These are phyloP conservation scores for Plectosphaerella sp. DNA, from an alignment of 2,329 filamentous ascomycete genomes.

Conservation along the genomic window DNA sequence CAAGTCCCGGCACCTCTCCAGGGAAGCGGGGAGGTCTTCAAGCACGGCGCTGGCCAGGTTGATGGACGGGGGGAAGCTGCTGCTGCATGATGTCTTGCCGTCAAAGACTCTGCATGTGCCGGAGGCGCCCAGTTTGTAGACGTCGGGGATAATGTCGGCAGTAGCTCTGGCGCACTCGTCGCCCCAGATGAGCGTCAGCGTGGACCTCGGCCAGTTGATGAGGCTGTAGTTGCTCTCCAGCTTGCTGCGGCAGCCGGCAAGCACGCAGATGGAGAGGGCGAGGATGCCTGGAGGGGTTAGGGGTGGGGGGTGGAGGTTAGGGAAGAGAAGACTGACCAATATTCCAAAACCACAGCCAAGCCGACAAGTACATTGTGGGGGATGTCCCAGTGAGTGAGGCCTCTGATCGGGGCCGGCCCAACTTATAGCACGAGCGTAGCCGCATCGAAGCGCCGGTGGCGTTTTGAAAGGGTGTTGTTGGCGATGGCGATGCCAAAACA, in stretches of 20 bases:
- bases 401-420: neutral
- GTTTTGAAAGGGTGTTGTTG: neutral
- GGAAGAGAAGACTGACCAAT: neutral
- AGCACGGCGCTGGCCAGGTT: conserved; percentile 1
- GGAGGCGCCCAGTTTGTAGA: conserved; percentile 1
- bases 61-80: neutral
- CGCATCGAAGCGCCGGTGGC: neutral
- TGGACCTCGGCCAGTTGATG: neutral
- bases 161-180: neutral
- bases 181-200: neutral
- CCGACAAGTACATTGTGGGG: neutral
- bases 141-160: neutral
- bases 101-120: neutral
- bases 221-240: conserved; percentile 3
- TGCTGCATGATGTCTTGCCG: neutral
- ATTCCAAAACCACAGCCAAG: neutral
- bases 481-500: neutral
- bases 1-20: neutral
- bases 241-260: conserved; percentile 1
- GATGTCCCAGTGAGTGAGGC: neutral
- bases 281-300: conserved; percentile 1
- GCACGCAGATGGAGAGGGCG: conserved; percentile 3
- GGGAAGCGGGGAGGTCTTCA: neutral
- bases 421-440: too few species aligned
- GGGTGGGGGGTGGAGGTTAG: neutral